These are phyloP conservation scores for Zalerion maritima DNA, from an alignment of 495 filamentous ascomycete species.

Conservation along the genomic window DNA sequence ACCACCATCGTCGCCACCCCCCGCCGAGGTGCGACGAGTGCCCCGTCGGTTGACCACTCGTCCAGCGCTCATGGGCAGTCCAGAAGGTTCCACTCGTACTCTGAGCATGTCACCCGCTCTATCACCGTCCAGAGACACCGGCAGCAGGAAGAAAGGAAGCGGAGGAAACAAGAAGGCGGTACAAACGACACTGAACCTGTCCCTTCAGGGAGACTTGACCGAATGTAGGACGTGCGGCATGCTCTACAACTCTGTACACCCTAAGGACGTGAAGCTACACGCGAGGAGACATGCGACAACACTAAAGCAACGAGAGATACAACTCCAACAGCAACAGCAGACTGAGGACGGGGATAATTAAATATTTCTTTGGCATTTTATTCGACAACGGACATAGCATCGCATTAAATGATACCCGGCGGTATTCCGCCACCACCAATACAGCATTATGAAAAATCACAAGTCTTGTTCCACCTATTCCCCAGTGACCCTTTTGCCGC, in stretches of 20 bases:
- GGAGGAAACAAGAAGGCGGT: slow-evolving; percentile 9
- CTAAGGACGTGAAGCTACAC: slow-evolving; percentile 29
- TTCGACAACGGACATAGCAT: no score
- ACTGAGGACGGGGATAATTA: no score
- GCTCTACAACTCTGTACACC: slow-evolving; percentile 31
- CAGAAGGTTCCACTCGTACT: background rate
- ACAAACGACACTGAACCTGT: slow-evolving; percentile 30
- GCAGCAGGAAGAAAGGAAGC: slow-evolving; percentile 3
- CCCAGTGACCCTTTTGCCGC: no score
- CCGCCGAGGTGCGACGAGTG: background rate
- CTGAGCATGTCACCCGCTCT: slow-evolving; percentile 3
- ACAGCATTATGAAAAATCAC: no score
- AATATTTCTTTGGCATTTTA: no score
- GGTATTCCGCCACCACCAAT: no score
- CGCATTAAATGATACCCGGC: no score
- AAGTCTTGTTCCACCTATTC: no score
- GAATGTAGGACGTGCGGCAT: slow-evolving; percentile 31
- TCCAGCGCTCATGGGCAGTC: background rate
- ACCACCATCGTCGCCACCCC: background rate
- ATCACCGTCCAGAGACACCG: background rate
- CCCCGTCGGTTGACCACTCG: background rate
- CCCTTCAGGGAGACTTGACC: slow-evolving; percentile 20
- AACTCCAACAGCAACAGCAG: no score
- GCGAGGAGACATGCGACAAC: slow-evolving; percentile 17
- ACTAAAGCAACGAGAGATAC: no score